Percentiles rank a stretch among this genome's conserved stretches.
Conservation (phyloP, 306 rosid species). For the Rosa chinensis region DNA sequence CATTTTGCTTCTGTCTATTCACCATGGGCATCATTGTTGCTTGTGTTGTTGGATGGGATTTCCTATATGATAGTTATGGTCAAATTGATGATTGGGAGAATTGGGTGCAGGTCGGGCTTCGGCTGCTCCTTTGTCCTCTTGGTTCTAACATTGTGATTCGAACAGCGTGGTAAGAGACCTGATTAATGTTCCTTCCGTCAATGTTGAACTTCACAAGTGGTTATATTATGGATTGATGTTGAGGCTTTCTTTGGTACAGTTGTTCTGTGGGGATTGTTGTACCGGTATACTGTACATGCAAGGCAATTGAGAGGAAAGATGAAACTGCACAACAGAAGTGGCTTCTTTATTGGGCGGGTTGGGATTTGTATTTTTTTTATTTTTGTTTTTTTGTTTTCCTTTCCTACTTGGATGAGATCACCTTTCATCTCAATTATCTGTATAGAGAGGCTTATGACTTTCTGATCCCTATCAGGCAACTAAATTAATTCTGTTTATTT, state of each 20-base stretch:
- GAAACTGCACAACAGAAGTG: constrained; percentile 65
- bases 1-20: too few species aligned
- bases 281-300: constrained; percentile 89
- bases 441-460: constrained; percentile 1
- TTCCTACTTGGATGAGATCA: neutral
- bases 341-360: constrained; percentile 97
- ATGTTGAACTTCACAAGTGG: neutral
- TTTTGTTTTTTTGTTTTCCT: too few species aligned
- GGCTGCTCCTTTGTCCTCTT: constrained; percentile 75
- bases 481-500: constrained; percentile 4
- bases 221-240: neutral
- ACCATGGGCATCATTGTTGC: too few species aligned
- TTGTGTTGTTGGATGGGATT: neutral
- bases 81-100: constrained; percentile 13
- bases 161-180: constrained; percentile 68
- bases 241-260: constrained; percentile 38
- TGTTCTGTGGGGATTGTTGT: constrained; percentile 81
- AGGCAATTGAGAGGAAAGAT: constrained; percentile 81
- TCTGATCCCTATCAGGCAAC: constrained; percentile 8
- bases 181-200: neutral
- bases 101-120: constrained; percentile 70
- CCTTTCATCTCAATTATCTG: neutral
- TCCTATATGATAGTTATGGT: neutral
- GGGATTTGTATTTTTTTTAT: neutral
- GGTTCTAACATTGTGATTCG: constrained; percentile 76